Percentiles rank a stretch among this genome's conserved stretches.
phyloP scores from a whole-genome alignment of 2,329 filamentous ascomycete species.

The Trichoderma cornu-damae region DNA sequence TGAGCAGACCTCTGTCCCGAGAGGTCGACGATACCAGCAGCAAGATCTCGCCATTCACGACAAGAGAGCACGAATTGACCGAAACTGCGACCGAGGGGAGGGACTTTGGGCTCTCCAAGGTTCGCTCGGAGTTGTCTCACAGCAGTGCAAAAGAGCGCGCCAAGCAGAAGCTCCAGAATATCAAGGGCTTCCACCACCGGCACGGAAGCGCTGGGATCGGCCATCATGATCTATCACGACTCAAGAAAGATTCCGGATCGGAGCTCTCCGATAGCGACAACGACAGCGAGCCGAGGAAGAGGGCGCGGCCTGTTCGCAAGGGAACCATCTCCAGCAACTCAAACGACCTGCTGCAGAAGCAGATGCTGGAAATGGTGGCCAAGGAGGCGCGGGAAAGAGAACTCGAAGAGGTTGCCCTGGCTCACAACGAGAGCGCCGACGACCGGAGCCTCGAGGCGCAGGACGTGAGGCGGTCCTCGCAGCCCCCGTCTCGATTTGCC shows the following conservation, averaged over 20 bases:
- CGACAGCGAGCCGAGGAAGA: slow-evolving; percentile 36
- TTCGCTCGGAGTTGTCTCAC: slow-evolving; percentile 42
- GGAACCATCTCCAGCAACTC: slow-evolving; percentile 45
- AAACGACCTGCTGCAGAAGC: slow-evolving; percentile 54
- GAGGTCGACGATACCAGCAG: slow-evolving; percentile 28
- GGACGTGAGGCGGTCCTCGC: slow-evolving; percentile 28
- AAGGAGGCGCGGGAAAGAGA: slow-evolving; percentile 46
- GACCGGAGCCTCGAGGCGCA: slow-evolving; percentile 32
- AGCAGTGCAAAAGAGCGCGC: slow-evolving; percentile 55
- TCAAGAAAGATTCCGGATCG: slow-evolving; percentile 49
- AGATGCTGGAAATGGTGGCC: slow-evolving; percentile 57
- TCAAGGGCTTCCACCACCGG: slow-evolving; percentile 51
- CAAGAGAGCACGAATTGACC: slow-evolving; percentile 25
- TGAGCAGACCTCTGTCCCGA: slow-evolving; percentile 30
- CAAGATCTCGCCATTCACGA: slow-evolving; percentile 26
- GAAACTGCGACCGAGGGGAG: slow-evolving; percentile 24
- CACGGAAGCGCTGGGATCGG: slow-evolving; percentile 46
- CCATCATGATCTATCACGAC: slow-evolving; percentile 49
- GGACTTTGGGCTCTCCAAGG: slow-evolving; percentile 24
- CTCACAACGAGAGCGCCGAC: slow-evolving; percentile 34
- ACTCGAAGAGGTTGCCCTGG: slow-evolving; percentile 30
- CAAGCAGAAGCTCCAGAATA: slow-evolving; percentile 53
- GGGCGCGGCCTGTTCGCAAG: slow-evolving; percentile 33
- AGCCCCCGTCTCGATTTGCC: slow-evolving; percentile 30
- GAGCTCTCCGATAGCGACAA: slow-evolving; percentile 57